A percentile compares a stretch with the other conserved stretches of the same genome.
These are phyloP conservation scores for Cladophialophora yegresii DNA, from an alignment of 2,329 filamentous ascomycete genomes.

Conservation along the genomic window DNA sequence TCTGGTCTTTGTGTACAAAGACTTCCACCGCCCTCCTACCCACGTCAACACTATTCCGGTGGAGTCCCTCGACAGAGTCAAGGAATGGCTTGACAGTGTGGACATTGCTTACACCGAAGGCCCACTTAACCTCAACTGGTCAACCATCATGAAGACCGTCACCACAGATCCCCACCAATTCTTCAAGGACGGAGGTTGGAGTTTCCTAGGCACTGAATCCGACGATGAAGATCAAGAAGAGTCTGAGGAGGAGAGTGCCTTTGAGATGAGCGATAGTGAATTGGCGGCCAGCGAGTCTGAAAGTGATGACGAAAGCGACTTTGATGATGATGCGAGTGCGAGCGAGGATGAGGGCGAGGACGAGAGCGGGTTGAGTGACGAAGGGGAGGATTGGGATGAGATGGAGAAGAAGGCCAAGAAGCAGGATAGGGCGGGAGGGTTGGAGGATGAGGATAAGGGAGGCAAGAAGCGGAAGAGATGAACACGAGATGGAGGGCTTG, in stretches of 20 bases:
- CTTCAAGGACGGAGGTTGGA: constrained; percentile 94
- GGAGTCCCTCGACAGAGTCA: constrained; percentile 89
- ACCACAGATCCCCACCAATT: constrained; percentile 90
- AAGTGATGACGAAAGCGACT: constrained; percentile 87
- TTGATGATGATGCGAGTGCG: constrained; percentile 86
- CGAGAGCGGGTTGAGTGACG: constrained; percentile 40
- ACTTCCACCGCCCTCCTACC: constrained; percentile 84
- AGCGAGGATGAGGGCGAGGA: constrained; percentile 53
- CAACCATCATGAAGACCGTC: constrained; percentile 99
- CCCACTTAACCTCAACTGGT: constrained; percentile 97
- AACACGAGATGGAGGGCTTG: no score
- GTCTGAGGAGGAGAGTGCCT: constrained; percentile 85
- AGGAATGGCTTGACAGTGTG: constrained; percentile 95
- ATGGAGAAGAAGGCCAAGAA: constrained; percentile 40
- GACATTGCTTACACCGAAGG: constrained; percentile 94
- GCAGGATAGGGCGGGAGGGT: constrained; percentile 42
- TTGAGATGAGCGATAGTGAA: constrained; percentile 86
- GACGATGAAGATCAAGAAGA: constrained; percentile 78
- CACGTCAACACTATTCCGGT: constrained; percentile 99
- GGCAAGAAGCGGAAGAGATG: constrained; percentile 49
- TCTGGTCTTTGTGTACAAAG: constrained; percentile 96
- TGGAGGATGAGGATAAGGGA: constrained; percentile 44
- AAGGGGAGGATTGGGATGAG: constrained; percentile 40
- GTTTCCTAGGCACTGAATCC: constrained; percentile 82
- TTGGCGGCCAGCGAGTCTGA: constrained; percentile 67